phyloP scores from a whole-genome alignment of 2,329 filamentous ascomycete species.

The Didymellaceae sp. region DNA sequence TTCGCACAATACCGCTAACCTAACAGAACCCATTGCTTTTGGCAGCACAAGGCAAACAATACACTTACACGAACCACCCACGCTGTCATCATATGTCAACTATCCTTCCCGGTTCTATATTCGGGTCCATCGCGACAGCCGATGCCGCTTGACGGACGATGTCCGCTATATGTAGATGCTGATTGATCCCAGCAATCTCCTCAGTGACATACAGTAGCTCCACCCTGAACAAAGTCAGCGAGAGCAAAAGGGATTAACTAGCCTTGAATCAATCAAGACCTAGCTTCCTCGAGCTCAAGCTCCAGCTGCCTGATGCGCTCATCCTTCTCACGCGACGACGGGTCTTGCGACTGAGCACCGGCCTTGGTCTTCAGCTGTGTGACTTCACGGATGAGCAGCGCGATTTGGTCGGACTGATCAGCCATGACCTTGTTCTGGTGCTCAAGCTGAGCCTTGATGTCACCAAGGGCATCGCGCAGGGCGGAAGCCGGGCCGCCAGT shows the following conservation, averaged over 20 bases:
- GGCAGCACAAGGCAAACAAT: constrained; percentile 14
- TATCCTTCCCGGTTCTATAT: constrained; percentile 6
- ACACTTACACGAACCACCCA: constrained; percentile 20
- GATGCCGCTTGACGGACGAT: constrained; percentile 5
- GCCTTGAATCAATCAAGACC: constrained; percentile 36
- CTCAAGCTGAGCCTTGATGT: constrained; percentile 80
- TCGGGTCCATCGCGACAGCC: constrained; percentile 6
- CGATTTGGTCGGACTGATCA: constrained; percentile 78
- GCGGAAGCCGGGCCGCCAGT: constrained; percentile 57
- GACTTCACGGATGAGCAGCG: constrained; percentile 67
- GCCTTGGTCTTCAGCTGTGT: constrained; percentile 76
- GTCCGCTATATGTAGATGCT: constrained; percentile 13
- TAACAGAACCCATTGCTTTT: constrained; percentile 21
- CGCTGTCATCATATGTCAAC: constrained; percentile 14
- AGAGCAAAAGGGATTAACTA: not conserved
- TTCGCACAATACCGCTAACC: constrained; percentile 19
- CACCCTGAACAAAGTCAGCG: not conserved
- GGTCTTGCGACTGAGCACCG: constrained; percentile 45
- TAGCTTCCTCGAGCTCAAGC: constrained; percentile 50
- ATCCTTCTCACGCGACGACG: constrained; percentile 48
- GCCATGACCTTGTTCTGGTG: constrained; percentile 79
- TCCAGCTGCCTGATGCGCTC: constrained; percentile 51
- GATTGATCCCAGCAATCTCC: constrained; percentile 9
- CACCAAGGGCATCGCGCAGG: constrained; percentile 70
- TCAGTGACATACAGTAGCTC: constrained; percentile 11